Base-by-base conservation (phyloP, 1,284 basidiomycete genomes). In the Tilletiopsis washingtonensis region DNA sequence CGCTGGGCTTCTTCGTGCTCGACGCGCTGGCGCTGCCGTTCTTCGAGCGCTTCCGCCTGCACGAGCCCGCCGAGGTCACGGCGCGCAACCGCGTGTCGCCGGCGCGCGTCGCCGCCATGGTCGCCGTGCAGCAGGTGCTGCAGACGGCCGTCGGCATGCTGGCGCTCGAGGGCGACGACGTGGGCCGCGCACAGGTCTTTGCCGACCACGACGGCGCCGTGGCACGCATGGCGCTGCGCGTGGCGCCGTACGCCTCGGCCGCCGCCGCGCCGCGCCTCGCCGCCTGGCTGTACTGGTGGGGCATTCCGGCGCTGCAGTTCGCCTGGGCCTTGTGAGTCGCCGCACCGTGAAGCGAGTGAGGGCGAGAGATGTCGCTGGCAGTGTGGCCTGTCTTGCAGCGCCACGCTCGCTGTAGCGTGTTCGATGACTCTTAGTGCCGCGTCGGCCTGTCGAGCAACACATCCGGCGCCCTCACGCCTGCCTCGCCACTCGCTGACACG, bases 281-380 rank as follows among this genome's bases (percentile, higher is more conserved):
- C 19, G 81, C 85, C 71, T 82, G 80, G 72, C 62, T 84, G 17
- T 98, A 98, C 74, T 99, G 94, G 94, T 98, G 91, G 90, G 84
- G 78, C 17, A 83, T 93, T 9, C 94, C 94, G 0, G 65, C 75
- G 3, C 67, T 79, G 2, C 91, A 91, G 75, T 79, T 94, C 50
- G 65, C 87, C 12, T 77, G 82, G 40, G 90, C 88, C 23, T 86
- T 91, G 91, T 93, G 70, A 75, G 90, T 82, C n/a, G n/a, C n/a
- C n/a, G n/a, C n/a, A n/a, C n/a, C n/a, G n/a, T n/a, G n/a, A n/a
- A n/a, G n/a, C n/a, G n/a, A n/a, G n/a, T n/a, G n/a, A n/a, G n/a
- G n/a, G n/a, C n/a, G n/a, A n/a, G n/a, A n/a, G n/a, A n/a, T n/a
- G n/a, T n/a, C n/a, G n/a, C n/a, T n/a, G n/a, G n/a, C n/a, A n/a